These are phyloP conservation scores for Fusarium lyarnte DNA, from an alignment of 2,329 filamentous ascomycete species.

Conservation along the genomic window DNA sequence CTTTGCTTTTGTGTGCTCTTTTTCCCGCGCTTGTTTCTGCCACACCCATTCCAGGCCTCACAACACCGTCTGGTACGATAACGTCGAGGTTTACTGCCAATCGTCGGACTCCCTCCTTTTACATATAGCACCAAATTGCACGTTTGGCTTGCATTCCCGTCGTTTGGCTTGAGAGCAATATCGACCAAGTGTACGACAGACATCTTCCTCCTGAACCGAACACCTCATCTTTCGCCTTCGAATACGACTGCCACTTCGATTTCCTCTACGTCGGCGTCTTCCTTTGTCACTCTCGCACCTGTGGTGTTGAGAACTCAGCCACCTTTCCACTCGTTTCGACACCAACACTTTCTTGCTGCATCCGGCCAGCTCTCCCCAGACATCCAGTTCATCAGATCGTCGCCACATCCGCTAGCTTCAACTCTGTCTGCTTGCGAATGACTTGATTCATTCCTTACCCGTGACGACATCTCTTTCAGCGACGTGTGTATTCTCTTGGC, in stretches of 20 bases:
- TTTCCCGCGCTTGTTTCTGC: slow-evolving; percentile 38
- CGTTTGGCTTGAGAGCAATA: slow-evolving; percentile 29
- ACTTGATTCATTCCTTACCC: slow-evolving; percentile 28
- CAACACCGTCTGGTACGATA: slow-evolving; percentile 48
- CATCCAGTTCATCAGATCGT: slow-evolving; percentile 23
- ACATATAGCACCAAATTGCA: slow-evolving; percentile 30
- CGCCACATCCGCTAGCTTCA: slow-evolving; percentile 28
- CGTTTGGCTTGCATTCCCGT: slow-evolving; percentile 24
- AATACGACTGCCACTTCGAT: slow-evolving; percentile 17
- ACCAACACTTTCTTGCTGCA: slow-evolving; percentile 35
- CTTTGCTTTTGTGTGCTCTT: slow-evolving; percentile 12
- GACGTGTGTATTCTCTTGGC: slow-evolving; percentile 6
- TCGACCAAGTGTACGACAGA: slow-evolving; percentile 24
- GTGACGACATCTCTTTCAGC: slow-evolving; percentile 22
- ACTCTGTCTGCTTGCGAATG: slow-evolving; percentile 34
- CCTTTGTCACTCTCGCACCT: slow-evolving; percentile 37
- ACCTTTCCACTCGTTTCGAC: slow-evolving; percentile 37
- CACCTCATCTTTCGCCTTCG: slow-evolving; percentile 9
- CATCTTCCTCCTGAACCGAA: slow-evolving; percentile 1
- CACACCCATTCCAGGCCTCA: slow-evolving; percentile 45
- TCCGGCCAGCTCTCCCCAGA: slow-evolving; percentile 37
- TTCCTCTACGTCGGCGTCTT: slow-evolving; percentile 8
- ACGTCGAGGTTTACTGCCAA: slow-evolving; percentile 38
- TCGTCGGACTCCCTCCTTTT: slow-evolving; percentile 36
- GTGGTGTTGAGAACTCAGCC: slow-evolving; percentile 41